Evolutionary conservation across 352 stramenopile species (phyloP).

Genomic region (Thraustochytrium sp.): DNA sequence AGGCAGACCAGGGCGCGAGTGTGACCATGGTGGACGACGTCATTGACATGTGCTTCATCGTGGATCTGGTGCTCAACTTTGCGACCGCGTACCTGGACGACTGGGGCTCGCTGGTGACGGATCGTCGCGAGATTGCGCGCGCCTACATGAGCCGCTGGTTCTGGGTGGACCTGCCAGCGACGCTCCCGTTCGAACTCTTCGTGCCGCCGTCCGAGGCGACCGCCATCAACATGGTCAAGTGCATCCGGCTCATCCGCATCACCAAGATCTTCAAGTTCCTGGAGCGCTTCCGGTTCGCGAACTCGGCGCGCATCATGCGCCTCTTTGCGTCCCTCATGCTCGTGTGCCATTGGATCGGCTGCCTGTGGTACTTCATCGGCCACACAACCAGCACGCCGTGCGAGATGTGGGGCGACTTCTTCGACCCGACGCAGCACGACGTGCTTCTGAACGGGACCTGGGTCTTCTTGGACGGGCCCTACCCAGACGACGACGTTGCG

Average conservation of each 20-base stretch:
- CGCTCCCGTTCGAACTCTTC: slow-evolving; percentile 41
- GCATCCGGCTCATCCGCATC: slow-evolving; percentile 24
- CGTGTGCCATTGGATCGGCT: slow-evolving; percentile 62
- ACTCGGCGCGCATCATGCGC: slow-evolving; percentile 60
- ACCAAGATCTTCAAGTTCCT: slow-evolving; percentile 40
- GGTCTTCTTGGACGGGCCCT: slow-evolving; percentile 48
- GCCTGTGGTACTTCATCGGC: slow-evolving; percentile 69
- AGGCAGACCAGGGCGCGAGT: neutral
- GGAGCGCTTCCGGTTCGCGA: slow-evolving; percentile 46
- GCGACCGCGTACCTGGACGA: slow-evolving; percentile 34
- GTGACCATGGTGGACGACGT: neutral
- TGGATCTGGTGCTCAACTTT: slow-evolving; percentile 41
- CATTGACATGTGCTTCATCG: slow-evolving; percentile 28
- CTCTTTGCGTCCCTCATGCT: slow-evolving; percentile 65
- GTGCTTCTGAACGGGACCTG: slow-evolving; percentile 55
- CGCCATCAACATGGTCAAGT: slow-evolving; percentile 42
- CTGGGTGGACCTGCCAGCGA: slow-evolving; percentile 35
- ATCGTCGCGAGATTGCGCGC: slow-evolving; percentile 13
- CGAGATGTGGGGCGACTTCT: neutral
- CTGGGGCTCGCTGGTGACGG: slow-evolving; percentile 8
- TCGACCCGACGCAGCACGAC: slow-evolving; percentile 47
- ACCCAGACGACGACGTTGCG: neutral
- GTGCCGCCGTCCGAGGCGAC: neutral
- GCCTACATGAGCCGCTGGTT: slow-evolving; percentile 32
- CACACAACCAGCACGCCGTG: slow-evolving; percentile 33